Evolutionary conservation across 164 flowering plant species (phyloP).

Genomic region (Aristolochia californica): DNA sequence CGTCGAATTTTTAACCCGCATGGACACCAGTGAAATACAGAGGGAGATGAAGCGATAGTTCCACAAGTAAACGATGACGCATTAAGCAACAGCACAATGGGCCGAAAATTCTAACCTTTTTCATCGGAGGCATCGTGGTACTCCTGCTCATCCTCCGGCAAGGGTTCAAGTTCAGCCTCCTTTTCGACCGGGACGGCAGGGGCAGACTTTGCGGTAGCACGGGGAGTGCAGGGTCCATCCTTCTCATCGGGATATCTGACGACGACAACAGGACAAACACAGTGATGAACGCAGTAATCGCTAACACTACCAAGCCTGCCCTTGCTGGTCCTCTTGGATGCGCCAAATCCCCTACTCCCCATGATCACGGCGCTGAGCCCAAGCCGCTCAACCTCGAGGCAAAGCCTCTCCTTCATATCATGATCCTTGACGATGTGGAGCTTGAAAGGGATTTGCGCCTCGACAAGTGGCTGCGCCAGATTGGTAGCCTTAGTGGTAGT

Average conservation of each 20-base stretch:
- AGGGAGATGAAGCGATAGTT: too few relatives aligned
- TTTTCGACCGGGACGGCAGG: not conserved
- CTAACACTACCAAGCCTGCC: slow-evolving; percentile 67
- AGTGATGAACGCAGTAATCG: slow-evolving; percentile 78
- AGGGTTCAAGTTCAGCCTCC: slow-evolving; percentile 23
- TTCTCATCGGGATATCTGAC: slow-evolving; percentile 50
- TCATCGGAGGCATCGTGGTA: slow-evolving; percentile 39
- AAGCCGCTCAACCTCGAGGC: slow-evolving; percentile 72
- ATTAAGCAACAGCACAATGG: not conserved
- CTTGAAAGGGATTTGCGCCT: slow-evolving; percentile 50
- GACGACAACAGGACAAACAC: slow-evolving; percentile 82
- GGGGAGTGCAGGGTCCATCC: slow-evolving; percentile 13
- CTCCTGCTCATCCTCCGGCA: slow-evolving; percentile 38
- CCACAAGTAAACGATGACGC: too few relatives aligned
- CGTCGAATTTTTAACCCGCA: not conserved
- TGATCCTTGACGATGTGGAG: slow-evolving; percentile 75
- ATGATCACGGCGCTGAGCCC: slow-evolving; percentile 67
- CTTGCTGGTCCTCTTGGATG: slow-evolving; percentile 26
- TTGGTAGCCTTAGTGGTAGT: slow-evolving; percentile 37
- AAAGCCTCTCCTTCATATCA: slow-evolving; percentile 73
- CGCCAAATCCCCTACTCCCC: slow-evolving; percentile 82
- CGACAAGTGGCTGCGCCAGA: slow-evolving; percentile 46
- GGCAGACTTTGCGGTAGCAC: not conserved
- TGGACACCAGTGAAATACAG: not conserved
- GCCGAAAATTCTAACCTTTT: not conserved